Base-by-base conservation (phyloP, 2,329 filamentous ascomycete species). In the Sphaerostilbella broomeana region DNA sequence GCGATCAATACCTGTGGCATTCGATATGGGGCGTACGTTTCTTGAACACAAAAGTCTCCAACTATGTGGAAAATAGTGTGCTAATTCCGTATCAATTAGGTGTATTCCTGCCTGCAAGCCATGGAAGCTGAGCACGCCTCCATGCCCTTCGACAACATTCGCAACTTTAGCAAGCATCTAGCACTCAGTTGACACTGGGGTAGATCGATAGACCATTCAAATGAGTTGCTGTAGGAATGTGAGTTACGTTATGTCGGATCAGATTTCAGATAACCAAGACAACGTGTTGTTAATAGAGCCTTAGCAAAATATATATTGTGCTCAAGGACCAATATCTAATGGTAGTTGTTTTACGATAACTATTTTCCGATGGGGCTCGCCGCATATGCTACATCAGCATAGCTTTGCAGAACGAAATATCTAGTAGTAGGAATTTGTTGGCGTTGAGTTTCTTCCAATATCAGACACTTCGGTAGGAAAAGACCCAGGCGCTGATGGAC, bases 381-480 rank as follows among this genome's bases (percentile, higher is more conserved):
- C n/a, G n/a, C n/a, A n/a, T n/a, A n/a, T n/a, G n/a, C n/a, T n/a
- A n/a, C n/a, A n/a, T n/a, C n/a, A n/a, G 11, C 7, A 15, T 40
- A 15, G n/a, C 17, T 7, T 12, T 19, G 2, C 18, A 27, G 6
- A 37, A 26, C 2, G 15, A 12, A n/a, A 4, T 6, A 2, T 24
- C 44, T 50, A 61, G 36, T 69, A 70, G 42, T 64, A 68, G 8
- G 57, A 52, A 29, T 60, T 65, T 0, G 55, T 61, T 18, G 54
- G 51, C 25, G 58, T 55, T 5, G 50, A 46, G 18, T 44, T 52
- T 19, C 48, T 41, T 13, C 52, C 44, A n/a, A 50, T 68, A 68
- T 21, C 70, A 63, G 3, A 51, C 52, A 19, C 59, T 55, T 0
- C 65, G 65, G 6, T 70, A 72, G 4, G 74, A 72, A 47, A 73